Evolutionary conservation across 169 alveolate genomes (phyloP), one percentile per base, ranked within the genome.

Genomic region (Condylostoma magnum): DNA sequence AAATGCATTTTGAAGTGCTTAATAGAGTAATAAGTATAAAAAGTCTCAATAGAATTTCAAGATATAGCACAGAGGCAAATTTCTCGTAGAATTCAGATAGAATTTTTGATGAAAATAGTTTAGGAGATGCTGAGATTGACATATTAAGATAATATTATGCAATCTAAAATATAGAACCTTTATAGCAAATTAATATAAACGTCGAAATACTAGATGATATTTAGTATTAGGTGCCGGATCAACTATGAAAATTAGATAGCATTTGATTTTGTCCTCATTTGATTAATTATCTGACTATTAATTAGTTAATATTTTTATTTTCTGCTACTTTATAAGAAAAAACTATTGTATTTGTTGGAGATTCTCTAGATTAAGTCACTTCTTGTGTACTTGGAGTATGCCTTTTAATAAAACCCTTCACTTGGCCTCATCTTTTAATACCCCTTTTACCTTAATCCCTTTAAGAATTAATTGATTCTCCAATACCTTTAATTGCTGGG

Each of bases 341-440:
- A 30, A 46, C 75, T 12, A 47, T 66, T 41, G 48, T 66, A 30
- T 66, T 66, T 27, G 60, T 66, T 1, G 25, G 53, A 15, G 47
- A 36, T 25, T 46, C 43, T 31, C 28, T 47, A 47, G 75, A 63
- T 10, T 25, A 28, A 6, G 37, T 47, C 12, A 46, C 65, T 0
- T 18, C 65, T 66, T 41, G 65, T n/a, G 65, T 66, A 0, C 28
- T 66, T 8, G 75, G 65, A 1, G 1, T 43, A 10, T 27, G 25
- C 12, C 10, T 48, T 43, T 5, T 66, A n/a, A 15, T 66, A 2
- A 41, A 63, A 2, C 75, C 75, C 12, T 47, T 66, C 8, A 41
- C 43, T 46, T 66, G 75, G 75, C 75, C 75, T 1, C 20, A 66
- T 27, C 28, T 66, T 6, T 22, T 47, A 30, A 31, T 66, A 1